Evolutionary conservation across 2,329 filamentous ascomycete species (phyloP).

Genomic region (Verticillium klebahnii): DNA sequence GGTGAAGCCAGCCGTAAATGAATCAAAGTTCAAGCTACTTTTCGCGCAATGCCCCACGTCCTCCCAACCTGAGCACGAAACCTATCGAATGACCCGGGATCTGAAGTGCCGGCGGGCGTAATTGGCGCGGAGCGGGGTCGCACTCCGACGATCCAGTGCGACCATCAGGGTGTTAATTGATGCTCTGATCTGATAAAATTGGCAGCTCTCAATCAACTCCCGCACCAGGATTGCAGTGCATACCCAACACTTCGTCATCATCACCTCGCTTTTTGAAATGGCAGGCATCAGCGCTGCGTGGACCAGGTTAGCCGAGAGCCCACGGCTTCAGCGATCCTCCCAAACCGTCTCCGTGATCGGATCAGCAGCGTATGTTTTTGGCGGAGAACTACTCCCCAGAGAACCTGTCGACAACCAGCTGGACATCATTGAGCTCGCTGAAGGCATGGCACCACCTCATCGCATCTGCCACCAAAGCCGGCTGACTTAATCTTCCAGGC

Average conservation of each 20-base stretch:
- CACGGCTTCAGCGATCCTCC: constrained; percentile 43
- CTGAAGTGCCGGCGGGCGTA: not conserved
- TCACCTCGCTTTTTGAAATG: constrained; percentile 1
- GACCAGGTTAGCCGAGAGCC: constrained; percentile 17
- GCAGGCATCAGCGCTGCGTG: constrained; percentile 16
- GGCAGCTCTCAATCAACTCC: not conserved
- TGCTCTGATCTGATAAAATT: not conserved
- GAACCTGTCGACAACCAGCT: constrained; percentile 46
- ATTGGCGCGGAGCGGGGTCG: not conserved
- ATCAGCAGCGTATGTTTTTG: constrained; percentile 38
- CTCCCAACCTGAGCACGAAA: too few relatives aligned
- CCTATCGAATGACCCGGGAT: not conserved
- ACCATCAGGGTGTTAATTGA: not conserved
- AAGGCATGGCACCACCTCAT: not conserved
- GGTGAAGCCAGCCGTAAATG: too few relatives aligned
- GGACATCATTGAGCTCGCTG: constrained; percentile 29
- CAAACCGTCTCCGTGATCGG: constrained; percentile 38
- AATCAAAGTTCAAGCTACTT: too few relatives aligned
- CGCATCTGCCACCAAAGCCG: not conserved
- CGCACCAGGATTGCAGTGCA: not conserved
- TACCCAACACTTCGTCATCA: too few relatives aligned
- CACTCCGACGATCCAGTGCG: not conserved
- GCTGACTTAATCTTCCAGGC: not conserved
- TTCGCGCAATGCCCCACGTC: too few relatives aligned
- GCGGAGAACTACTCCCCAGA: constrained; percentile 45